Evolutionary conservation across 139 green algal genomes (phyloP).

Genomic region (Pycnococcus provasolii): DNA sequence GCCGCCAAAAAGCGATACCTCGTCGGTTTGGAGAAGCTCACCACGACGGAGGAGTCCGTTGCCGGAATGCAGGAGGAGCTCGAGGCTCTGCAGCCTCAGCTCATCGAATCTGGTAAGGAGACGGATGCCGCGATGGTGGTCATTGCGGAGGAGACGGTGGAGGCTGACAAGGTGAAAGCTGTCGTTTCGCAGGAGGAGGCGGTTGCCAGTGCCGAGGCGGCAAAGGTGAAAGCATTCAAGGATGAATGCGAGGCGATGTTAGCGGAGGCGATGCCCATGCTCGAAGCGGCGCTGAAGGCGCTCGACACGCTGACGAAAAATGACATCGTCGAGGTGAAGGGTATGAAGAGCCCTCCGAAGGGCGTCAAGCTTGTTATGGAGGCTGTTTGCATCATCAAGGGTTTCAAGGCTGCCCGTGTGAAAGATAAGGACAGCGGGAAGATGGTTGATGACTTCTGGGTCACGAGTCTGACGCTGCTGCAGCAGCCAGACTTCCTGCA

Average conservation of each 20-base stretch:
- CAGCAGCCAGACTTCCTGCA: conserved; percentile 57
- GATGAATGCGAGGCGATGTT: conserved; percentile 58
- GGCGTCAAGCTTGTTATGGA: conserved; percentile 46
- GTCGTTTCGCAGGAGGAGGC: conserved; percentile 64
- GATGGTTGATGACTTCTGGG: conserved; percentile 46
- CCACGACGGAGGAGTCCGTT: conserved; percentile 42
- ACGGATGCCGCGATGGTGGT: conserved; percentile 55
- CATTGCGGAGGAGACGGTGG: conserved; percentile 39
- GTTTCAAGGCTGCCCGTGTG: conserved; percentile 34
- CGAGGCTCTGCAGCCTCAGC: conserved; percentile 62
- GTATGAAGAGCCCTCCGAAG: conserved; percentile 64
- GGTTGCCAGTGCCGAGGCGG: conserved; percentile 36
- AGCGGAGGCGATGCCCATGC: conserved; percentile 51
- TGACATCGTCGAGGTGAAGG: conserved; percentile 68
- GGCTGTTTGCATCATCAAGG: conserved; percentile 40
- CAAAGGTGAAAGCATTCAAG: conserved; percentile 30
- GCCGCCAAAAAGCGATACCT: conserved; percentile 38
- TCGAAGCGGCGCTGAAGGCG: conserved; percentile 51
- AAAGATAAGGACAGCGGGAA: conserved; percentile 35
- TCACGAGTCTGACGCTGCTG: conserved; percentile 42
- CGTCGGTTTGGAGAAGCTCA: conserved; percentile 54
- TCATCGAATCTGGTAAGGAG: conserved; percentile 52
- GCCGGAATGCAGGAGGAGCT: conserved; percentile 61
- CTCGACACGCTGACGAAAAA: conserved; percentile 65
- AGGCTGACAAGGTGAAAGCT: conserved; percentile 39